Base-by-base conservation (phyloP, 345 rosid genomes). In the Punica granatum region DNA sequence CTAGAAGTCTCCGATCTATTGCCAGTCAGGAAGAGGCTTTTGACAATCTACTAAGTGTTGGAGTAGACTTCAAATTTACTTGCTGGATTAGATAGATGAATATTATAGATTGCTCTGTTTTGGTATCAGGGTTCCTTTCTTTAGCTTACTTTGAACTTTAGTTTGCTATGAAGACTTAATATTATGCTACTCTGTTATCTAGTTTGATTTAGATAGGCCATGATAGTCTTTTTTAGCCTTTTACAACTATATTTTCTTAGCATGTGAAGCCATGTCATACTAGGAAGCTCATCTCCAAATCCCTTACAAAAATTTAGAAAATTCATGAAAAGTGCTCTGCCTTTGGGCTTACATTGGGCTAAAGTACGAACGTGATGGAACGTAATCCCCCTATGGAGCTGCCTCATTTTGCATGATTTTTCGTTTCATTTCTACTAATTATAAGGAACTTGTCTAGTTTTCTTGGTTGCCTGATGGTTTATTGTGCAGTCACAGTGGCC, bases 121-220 rank as follows among this genome's bases (percentile, higher is more conserved):
- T 69, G 83, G 65, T 69, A 44, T 69, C 51, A 79, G 75, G 65
- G 70, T 54, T 35, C 64, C 65, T 66, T 48, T 30, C 54, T 53
- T 26, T 35, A 65, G 51, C 48, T 66, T 4, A 11, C 30, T 34
- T 71, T 60, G 15, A 34, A 53, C 31, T 78, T 51, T 76, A 75
- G 83, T 63, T 56, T 77, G 72, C 75, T 72, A 70, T 79, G 79
- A 73, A 79, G 86, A 82, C 78, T 70, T 65, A 74, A 80, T 67
- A 69, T 51, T 30, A 65, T 65, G 16, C 51, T 43, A 48, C 19
- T 66, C n/a, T 46, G 41, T 63, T 16, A 44, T 68, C 30, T 63
- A 78, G 82, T 62, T 75, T 64, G 49, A 77, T 69, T 65, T 80
- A 83, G 86, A 72, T 78, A 76, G 84, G 71, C 19, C 18, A 23